Evolutionary conservation across 2,329 filamentous ascomycete species (phyloP), one percentile per base, ranked within the genome.

Genomic region (Drechslera avenae): DNA sequence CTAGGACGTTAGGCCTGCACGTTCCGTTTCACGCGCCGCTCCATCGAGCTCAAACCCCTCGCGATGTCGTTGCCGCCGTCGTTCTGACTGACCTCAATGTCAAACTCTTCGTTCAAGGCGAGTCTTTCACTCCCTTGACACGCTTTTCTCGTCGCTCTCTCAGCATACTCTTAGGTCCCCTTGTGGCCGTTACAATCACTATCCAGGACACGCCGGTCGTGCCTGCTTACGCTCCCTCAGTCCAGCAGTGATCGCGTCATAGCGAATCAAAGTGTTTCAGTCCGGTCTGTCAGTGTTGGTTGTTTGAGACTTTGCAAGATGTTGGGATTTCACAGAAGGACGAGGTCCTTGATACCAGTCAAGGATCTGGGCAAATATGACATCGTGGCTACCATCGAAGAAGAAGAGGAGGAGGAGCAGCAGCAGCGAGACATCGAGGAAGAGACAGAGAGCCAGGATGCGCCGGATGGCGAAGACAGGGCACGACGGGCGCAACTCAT

Each of bases 261-360:
- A 45, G 39, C 46, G 39, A 37, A 48, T 53, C 37, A 30, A 49
- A 49, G 37, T 52, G 30, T 34, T 37, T 33, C 13, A 46, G 32
- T 23, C 14, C 26, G 39, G 33, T 41, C 46, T 34, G 53, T 42
- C 34, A 9, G 36, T 48, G 26, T 52, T 21, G 16, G 12, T 41
- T 42, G 30, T 46, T 48, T 49, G 40, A 35, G 10, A 45, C 42
- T 42, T 52, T 51, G 34, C 59, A 72, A 51, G 12, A 78, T 78
- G 76, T 69, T 78, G 58, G 73, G 74, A 18, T 76, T 76, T 56
- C 75, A 77, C 62, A 67, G 67, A 53, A 68, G 75, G 41, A 73
- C 67, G 48, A 68, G 76, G 48, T 75, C 71, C 18, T 60, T 78
- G 54, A 77, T 78, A 46, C 73, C 75, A 13, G 74, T 77, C 33